These are phyloP conservation scores for Arabidopsis hybrid DNA, from an alignment of 441 rosid species.

Conservation along the genomic window DNA sequence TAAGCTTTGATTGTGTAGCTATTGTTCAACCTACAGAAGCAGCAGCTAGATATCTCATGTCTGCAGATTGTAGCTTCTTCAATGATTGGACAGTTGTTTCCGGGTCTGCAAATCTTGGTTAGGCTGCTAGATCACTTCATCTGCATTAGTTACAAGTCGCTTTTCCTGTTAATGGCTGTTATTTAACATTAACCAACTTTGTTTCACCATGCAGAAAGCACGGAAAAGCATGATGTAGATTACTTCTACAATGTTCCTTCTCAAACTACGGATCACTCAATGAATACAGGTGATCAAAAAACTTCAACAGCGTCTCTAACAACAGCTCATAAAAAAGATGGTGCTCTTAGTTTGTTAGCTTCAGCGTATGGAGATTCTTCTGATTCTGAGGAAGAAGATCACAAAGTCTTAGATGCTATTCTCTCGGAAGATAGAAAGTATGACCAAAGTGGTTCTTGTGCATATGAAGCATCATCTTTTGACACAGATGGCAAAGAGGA, in stretches of 20 bases:
- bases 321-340: constrained; percentile 44
- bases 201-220: constrained; percentile 54
- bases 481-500: constrained; percentile 44
- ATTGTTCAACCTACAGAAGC: constrained; percentile 85
- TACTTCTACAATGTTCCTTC: constrained; percentile 57
- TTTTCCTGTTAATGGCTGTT: no score
- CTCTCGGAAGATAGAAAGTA: constrained; percentile 46
- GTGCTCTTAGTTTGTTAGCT: constrained; percentile 87
- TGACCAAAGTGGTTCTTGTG: constrained; percentile 46
- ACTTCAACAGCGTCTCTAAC: constrained; percentile 47
- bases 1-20: constrained; percentile 89
- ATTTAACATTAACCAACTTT: constrained; percentile 15
- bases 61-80: constrained; percentile 93
- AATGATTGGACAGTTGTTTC: constrained; percentile 84
- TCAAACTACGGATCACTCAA: constrained; percentile 49
- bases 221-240: constrained; percentile 43
- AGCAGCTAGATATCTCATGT: constrained; percentile 84
- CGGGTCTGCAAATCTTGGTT: constrained; percentile 49
- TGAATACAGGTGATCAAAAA: constrained; percentile 49
- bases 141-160: no score
- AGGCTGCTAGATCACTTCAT: constrained; percentile 36
- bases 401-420: constrained; percentile 49
- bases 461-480: constrained; percentile 47
- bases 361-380: constrained; percentile 88
- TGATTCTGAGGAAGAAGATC: constrained; percentile 83